Evolutionary conservation across 1,284 basidiomycete genomes (phyloP).

Genomic region (Sporisorium reilianum): DNA sequence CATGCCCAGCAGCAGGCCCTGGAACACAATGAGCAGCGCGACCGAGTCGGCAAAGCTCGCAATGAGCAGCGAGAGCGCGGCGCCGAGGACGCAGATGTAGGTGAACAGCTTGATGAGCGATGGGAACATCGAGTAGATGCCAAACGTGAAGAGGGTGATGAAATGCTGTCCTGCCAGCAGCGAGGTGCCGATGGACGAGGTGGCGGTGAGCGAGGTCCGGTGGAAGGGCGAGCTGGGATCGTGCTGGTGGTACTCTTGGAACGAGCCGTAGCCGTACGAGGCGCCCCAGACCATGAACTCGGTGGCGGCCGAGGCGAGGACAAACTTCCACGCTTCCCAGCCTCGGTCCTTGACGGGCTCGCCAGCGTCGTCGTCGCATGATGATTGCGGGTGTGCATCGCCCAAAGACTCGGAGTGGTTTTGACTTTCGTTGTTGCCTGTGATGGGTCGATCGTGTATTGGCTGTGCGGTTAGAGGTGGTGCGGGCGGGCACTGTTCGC

Average conservation of each 20-base stretch:
- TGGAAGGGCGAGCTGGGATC: conserved; percentile 52
- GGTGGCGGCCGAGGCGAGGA: conserved; percentile 34
- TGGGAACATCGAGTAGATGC: conserved; percentile 48
- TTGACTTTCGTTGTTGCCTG: conserved; percentile 4
- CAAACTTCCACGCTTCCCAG: conserved; percentile 43
- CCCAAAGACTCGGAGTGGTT: background rate
- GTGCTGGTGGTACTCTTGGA: conserved; percentile 63
- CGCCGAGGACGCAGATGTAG: conserved; percentile 26
- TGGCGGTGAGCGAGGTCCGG: conserved; percentile 33
- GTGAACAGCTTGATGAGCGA: conserved; percentile 47
- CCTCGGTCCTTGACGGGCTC: conserved; percentile 27
- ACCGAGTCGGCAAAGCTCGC: conserved; percentile 50
- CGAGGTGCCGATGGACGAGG: conserved; percentile 53
- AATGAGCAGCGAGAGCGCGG: conserved; percentile 45
- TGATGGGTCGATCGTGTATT: background rate
- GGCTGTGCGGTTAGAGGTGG: background rate
- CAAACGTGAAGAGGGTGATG: conserved; percentile 50
- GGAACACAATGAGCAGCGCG: conserved; percentile 52
- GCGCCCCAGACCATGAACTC: conserved; percentile 58
- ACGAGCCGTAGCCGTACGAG: conserved; percentile 60
- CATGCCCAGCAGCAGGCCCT: conserved; percentile 54
- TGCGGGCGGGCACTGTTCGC: background rate
- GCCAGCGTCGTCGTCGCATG: background rate
- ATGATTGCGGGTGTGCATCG: background rate
- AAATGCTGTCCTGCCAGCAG: conserved; percentile 55